Conservation (phyloP, 495 filamentous ascomycete species). For the Talaromyces liani region DNA sequence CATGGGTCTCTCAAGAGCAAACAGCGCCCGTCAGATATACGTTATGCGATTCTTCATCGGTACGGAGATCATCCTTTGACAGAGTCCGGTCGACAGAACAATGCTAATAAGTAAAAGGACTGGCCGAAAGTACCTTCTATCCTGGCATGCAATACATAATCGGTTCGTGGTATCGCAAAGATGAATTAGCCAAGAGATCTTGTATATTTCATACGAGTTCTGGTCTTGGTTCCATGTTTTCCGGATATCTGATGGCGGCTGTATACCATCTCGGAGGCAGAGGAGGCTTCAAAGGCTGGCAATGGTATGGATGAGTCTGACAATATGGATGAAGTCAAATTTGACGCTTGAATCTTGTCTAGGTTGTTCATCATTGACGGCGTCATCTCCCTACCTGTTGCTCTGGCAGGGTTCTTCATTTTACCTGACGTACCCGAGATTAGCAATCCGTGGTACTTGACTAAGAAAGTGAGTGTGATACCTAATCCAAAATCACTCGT, state of each 20-base stretch:
- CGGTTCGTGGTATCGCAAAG: constrained; percentile 44
- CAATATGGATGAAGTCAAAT: neutral
- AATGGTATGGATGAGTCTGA: constrained; percentile 19
- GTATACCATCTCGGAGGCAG: constrained; percentile 43
- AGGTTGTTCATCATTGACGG: constrained; percentile 40
- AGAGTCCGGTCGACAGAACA: neutral
- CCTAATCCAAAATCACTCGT: neutral
- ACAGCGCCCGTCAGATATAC: constrained; percentile 43
- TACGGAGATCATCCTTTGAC: constrained; percentile 20
- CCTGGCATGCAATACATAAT: constrained; percentile 41
- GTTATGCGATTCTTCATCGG: constrained; percentile 53
- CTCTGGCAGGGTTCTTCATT: constrained; percentile 49
- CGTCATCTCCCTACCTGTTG: constrained; percentile 38
- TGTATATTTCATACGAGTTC: constrained; percentile 55
- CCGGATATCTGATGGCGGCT: constrained; percentile 49
- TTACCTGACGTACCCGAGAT: constrained; percentile 56
- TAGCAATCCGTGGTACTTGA: constrained; percentile 45
- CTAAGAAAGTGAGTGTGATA: constrained; percentile 20
- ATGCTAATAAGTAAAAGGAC: constrained; percentile 14
- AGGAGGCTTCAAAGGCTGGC: constrained; percentile 42
- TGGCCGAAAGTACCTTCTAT: constrained; percentile 39
- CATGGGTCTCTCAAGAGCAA: constrained; percentile 38
- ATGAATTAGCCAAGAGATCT: constrained; percentile 50
- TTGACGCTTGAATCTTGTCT: neutral
- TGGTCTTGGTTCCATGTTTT: constrained; percentile 49